Percentiles rank a stretch among this genome's conserved stretches.
These are phyloP conservation scores for Lactarius vividus DNA, from an alignment of 768 basidiomycete species.

Conservation along the genomic window DNA sequence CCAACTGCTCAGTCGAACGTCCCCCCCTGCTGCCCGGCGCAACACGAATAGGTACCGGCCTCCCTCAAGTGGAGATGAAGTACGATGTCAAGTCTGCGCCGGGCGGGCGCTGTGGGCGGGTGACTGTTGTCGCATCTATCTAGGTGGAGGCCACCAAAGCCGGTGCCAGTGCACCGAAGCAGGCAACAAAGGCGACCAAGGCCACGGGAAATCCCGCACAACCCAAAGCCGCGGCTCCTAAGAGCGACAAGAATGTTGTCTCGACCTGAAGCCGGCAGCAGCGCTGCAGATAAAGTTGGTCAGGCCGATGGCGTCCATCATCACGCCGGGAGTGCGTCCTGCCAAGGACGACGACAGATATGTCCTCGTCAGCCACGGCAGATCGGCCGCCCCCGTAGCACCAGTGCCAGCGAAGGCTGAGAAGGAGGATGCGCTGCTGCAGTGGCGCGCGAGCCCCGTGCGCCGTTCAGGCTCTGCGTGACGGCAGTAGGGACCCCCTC, in stretches of 20 bases:
- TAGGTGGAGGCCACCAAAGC: slow-evolving; percentile 47
- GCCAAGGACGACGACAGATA: slow-evolving; percentile 1
- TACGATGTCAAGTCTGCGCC: slow-evolving; percentile 76
- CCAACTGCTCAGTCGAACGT: background rate
- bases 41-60: slow-evolving; percentile 15
- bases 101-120: slow-evolving; percentile 72
- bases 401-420: background rate
- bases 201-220: background rate
- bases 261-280: too few species aligned
- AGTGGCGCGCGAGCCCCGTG: background rate
- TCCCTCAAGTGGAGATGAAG: slow-evolving; percentile 48
- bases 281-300: too few species aligned
- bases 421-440: slow-evolving; percentile 1
- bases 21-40: background rate
- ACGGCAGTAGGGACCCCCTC: slow-evolving; percentile 24
- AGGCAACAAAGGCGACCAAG: slow-evolving; percentile 11
- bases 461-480: slow-evolving; percentile 10
- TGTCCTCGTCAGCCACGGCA: background rate
- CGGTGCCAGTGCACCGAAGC: background rate
- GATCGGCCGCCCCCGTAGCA: background rate
- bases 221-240: background rate
- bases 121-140: slow-evolving; percentile 67
- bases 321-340: background rate
- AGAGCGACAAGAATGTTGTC: too few species aligned
- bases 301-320: slow-evolving; percentile 5